A percentile compares a stretch with the other conserved stretches of the same genome.
Conservation (phyloP, 495 filamentous ascomycete species). For the Hyaloscypha bicolor region DNA sequence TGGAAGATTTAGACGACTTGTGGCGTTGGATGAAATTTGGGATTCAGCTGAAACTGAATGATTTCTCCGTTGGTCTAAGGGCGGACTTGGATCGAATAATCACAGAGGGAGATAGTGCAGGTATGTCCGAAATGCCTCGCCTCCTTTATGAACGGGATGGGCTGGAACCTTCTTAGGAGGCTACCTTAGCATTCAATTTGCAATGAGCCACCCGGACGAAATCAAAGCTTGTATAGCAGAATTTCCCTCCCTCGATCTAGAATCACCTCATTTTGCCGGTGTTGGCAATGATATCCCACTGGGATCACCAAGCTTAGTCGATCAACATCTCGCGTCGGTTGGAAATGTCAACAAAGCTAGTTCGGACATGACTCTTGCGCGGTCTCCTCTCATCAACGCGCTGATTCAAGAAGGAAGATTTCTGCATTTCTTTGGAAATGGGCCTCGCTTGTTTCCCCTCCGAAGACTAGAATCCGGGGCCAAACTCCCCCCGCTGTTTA, state of each 20-base stretch:
- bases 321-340: no score
- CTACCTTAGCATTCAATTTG: conserved; percentile 11
- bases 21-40: conserved; percentile 47
- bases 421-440: conserved; percentile 10
- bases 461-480: neutral
- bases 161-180: neutral
- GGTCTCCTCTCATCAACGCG: conserved; percentile 4
- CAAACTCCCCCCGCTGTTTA: neutral
- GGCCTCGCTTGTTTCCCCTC: neutral
- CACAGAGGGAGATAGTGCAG: conserved; percentile 25
- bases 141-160: conserved; percentile 23
- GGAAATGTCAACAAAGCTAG: neutral
- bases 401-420: conserved; percentile 13
- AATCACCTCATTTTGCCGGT: no score
- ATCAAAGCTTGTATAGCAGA: conserved; percentile 8
- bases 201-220: neutral
- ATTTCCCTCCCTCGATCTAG: no score
- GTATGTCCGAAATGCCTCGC: conserved; percentile 39
- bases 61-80: conserved; percentile 7
- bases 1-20: conserved; percentile 52
- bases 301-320: no score
- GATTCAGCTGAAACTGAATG: neutral
- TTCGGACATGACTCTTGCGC: conserved; percentile 10
- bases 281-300: no score
- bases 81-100: conserved; percentile 14